These are phyloP conservation scores for Yamadazyma takamatsuzukensis DNA, from an alignment of 805 yeast genomes.

Conservation along the genomic window DNA sequence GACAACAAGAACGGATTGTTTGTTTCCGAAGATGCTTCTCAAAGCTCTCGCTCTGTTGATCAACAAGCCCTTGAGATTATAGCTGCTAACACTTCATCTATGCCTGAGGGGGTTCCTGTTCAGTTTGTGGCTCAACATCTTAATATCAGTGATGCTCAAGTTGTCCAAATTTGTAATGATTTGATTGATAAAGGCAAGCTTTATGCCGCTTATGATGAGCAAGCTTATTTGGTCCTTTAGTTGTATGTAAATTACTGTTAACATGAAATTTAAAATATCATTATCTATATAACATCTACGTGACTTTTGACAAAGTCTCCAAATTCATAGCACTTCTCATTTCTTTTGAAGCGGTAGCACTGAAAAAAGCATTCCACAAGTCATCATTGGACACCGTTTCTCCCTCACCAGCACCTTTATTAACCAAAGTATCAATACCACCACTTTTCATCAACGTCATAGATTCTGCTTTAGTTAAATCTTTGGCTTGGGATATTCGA, in stretches of 20 bases:
- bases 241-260: background rate
- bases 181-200: slow-evolving; percentile 67
- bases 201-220: slow-evolving; percentile 68
- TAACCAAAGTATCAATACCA: slow-evolving; percentile 46
- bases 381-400: slow-evolving; percentile 58
- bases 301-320: slow-evolving; percentile 8
- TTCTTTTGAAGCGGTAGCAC: slow-evolving; percentile 16
- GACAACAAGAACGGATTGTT: slow-evolving; percentile 24
- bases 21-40: slow-evolving; percentile 25
- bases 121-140: slow-evolving; percentile 57
- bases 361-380: slow-evolving; percentile 60
- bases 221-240: slow-evolving; percentile 52
- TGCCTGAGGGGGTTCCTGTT: slow-evolving; percentile 77
- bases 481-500: slow-evolving; percentile 14
- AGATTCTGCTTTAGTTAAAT: slow-evolving; percentile 44
- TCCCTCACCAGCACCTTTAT: slow-evolving; percentile 44
- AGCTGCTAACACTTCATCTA: slow-evolving; percentile 47
- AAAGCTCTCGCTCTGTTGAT: slow-evolving; percentile 22
- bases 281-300: background rate
- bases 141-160: slow-evolving; percentile 47
- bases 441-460: slow-evolving; percentile 51
- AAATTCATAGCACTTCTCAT: slow-evolving; percentile 14
- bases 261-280: background rate
- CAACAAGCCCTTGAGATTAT: slow-evolving; percentile 49
- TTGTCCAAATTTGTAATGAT: slow-evolving; percentile 45